Percentiles rank a stretch among this genome's conserved stretches.
Conservation (phyloP, 2,329 filamentous ascomycete species). For the Xylaria sp. region DNA sequence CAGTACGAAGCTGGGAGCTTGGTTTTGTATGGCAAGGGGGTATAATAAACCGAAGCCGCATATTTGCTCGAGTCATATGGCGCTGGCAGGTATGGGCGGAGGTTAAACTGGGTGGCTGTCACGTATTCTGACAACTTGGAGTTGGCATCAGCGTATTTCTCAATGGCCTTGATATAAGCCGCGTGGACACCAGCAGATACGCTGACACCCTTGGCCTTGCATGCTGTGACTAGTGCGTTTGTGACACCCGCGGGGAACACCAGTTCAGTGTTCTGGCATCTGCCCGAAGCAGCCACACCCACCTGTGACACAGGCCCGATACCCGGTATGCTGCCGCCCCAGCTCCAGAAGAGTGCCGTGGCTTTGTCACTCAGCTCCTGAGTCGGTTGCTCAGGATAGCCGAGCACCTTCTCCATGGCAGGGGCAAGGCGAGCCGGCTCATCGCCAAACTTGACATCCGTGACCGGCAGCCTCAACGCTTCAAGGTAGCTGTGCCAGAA, state of each 20-base stretch:
- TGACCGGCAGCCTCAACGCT: constrained; percentile 22
- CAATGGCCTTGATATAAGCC: constrained; percentile 30
- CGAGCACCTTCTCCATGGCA: constrained; percentile 23
- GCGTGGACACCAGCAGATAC: constrained; percentile 27
- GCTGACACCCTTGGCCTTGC: constrained; percentile 17
- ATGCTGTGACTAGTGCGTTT: constrained; percentile 13
- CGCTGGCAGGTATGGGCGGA: constrained; percentile 34
- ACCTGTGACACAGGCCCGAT: constrained; percentile 28
- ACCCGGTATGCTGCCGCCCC: constrained; percentile 25
- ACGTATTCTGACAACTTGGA: constrained; percentile 33
- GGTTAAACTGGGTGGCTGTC: constrained; percentile 35
- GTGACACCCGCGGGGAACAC: constrained; percentile 22
- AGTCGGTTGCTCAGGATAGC: constrained; percentile 23
- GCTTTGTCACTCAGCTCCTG: constrained; percentile 19
- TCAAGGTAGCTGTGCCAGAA: constrained; percentile 34
- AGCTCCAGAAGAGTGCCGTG: constrained; percentile 21
- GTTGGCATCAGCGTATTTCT: constrained; percentile 29
- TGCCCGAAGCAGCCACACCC: constrained; percentile 19
- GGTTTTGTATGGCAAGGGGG: constrained; percentile 17
- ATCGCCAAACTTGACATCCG: constrained; percentile 26
- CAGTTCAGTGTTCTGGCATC: constrained; percentile 26
- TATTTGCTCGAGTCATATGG: constrained; percentile 32
- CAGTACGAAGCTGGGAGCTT: constrained; percentile 25
- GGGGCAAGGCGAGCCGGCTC: constrained; percentile 26
- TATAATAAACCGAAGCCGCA: constrained; percentile 5